These are phyloP conservation scores for Endocalyx cinctus DNA, from an alignment of 2,329 filamentous ascomycete genomes.

Conservation along the genomic window DNA sequence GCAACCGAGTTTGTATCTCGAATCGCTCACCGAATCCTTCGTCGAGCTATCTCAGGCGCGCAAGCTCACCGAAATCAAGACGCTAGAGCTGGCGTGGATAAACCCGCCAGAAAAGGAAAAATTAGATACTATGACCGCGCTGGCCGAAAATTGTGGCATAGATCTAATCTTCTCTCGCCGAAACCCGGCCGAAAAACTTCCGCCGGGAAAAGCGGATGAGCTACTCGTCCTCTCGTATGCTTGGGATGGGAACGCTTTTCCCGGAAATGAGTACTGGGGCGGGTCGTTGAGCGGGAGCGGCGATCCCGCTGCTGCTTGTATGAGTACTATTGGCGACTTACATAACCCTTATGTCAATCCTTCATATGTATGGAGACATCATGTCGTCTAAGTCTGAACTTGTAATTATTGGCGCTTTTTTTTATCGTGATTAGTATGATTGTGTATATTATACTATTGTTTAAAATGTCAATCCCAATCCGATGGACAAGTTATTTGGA, in stretches of 20 bases:
- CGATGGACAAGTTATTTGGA: too few relatives aligned
- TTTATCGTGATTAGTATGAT: too few relatives aligned
- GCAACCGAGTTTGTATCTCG: conserved; percentile 17
- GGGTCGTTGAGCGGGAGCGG: conserved; percentile 18
- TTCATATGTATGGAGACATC: too few relatives aligned
- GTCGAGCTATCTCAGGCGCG: conserved; percentile 2
- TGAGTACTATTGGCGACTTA: conserved; percentile 28
- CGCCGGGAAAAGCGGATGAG: conserved; percentile 7
- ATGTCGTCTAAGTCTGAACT: too few relatives aligned
- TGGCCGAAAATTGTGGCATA: conserved; percentile 8
- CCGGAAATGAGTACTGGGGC: conserved; percentile 29
- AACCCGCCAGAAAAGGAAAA: background rate
- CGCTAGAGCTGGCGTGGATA: conserved; percentile 23
- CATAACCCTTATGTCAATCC: conserved; percentile 29
- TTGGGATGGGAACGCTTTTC: conserved; percentile 29
- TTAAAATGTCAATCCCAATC: too few relatives aligned
- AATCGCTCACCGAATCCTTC: conserved; percentile 15
- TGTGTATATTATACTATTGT: too few relatives aligned
- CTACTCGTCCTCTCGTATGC: conserved; percentile 28
- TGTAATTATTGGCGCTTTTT: too few relatives aligned
- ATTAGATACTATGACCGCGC: background rate
- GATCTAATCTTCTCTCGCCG: conserved; percentile 18
- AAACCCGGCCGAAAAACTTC: conserved; percentile 21
- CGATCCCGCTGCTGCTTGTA: conserved; percentile 29
- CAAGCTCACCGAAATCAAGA: conserved; percentile 14